Conservation (phyloP, 306 rosid species). For the Begonia fuchsioides region DNA sequence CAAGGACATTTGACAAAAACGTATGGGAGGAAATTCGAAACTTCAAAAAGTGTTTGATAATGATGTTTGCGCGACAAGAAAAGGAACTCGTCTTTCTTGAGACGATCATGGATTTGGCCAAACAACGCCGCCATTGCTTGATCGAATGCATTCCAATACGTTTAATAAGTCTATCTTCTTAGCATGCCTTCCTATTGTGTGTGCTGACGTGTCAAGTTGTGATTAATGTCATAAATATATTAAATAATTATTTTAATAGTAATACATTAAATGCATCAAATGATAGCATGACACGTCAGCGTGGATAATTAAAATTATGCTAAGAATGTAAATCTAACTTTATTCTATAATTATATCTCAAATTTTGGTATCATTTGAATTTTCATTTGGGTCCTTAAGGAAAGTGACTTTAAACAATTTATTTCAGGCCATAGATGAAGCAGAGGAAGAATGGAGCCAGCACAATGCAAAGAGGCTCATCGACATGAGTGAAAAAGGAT, state of each 20-base stretch:
- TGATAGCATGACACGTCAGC: too few species aligned
- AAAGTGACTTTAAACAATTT: conserved; percentile 4
- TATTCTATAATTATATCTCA: too few species aligned
- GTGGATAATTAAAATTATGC: too few species aligned
- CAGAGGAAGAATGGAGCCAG: conserved; percentile 89
- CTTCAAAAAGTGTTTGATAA: conserved; percentile 86
- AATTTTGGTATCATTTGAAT: too few species aligned
- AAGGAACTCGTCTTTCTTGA: conserved; percentile 83
- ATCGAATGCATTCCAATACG: conserved; percentile 83
- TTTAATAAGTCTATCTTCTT: too few species aligned
- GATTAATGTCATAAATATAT: too few species aligned
- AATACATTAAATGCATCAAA: too few species aligned
- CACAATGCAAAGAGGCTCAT: conserved; percentile 80
- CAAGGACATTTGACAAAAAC: conserved; percentile 58
- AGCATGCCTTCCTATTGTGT: too few species aligned
- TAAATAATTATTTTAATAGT: too few species aligned
- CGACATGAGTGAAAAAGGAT: conserved; percentile 61
- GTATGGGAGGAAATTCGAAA: conserved; percentile 83
- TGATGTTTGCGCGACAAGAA: conserved; percentile 87
- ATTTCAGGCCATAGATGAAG: conserved; percentile 81
- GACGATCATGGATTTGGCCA: conserved; percentile 74
- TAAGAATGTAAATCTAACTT: too few species aligned
- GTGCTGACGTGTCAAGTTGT: too few species aligned
- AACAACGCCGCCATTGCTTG: conserved; percentile 67
- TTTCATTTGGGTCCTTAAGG: too few species aligned